Base-by-base conservation (phyloP, 192 early-diverging fungal genomes). In the Linnemannia exigua region DNA sequence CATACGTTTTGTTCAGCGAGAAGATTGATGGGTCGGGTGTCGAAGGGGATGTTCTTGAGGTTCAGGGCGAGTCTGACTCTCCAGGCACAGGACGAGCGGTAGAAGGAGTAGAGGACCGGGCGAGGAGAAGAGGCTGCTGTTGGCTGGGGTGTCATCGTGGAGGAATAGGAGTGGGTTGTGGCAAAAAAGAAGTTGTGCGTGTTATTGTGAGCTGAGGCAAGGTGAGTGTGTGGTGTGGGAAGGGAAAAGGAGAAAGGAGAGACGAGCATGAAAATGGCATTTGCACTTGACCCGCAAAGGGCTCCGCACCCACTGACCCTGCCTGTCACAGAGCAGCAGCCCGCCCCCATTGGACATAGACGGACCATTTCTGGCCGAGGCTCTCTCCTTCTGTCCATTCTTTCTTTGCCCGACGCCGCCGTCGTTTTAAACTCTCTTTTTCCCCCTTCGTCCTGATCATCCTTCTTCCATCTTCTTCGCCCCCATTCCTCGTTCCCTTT, bases 41-140 rank as follows among this genome's bases (percentile, higher is more conserved):
- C 93, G 79, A 95, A 96, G 4, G 87, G 77, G 54, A 98, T 92
- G 41, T 87, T 89, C 83, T 98, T 98, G 87, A 89, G 90, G 54
- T 88, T 80, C 15, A 99, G 92, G 17, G 89, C 93, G 38, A 95
- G 91, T 15, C 95, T 88, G 48, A 97, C 93, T 76, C 97, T 91
- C 82, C 91, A 96, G 3, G 93, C 86, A 71, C 91, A 92, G 44
- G 93, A 93, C 14, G 94, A 95, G 44, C 97, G 92, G 76, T 80
- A 96, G 89, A 95, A 97, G 11, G 89, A 80, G 79, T 96, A 96
- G 12, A 97, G 91, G 4, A 92, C 66, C n/a, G 92, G 91, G 68
- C 28, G 68, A 19, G 25, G n/a, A 22, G 63, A 63, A 8, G 35
- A 6, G 3, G 41, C 9, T 44, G 33, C 28, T 20, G 52, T 20